Conservation (phyloP, 176 grass and related monocot species). For the Hsuehochloa calcarea region DNA sequence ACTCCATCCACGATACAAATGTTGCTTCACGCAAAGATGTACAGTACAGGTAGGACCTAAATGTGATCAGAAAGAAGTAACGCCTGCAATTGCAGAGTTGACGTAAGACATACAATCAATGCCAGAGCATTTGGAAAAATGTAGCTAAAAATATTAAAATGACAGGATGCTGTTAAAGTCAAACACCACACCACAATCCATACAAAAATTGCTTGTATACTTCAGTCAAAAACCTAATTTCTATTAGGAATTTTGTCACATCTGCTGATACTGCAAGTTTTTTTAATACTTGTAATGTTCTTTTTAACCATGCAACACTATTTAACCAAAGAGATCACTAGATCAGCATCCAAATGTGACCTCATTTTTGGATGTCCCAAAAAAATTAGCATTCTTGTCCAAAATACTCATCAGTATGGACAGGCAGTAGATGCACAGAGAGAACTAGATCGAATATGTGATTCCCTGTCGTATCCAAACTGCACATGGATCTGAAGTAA, state of each 20-base stretch:
- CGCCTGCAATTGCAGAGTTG: conserved; percentile 55
- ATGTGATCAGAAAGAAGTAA: conserved; percentile 94
- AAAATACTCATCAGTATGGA: background rate
- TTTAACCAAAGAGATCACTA: background rate
- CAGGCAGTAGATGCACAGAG: background rate
- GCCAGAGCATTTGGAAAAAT: background rate
- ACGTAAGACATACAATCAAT: conserved; percentile 8
- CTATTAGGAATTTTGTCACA: background rate
- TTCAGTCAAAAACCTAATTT: background rate
- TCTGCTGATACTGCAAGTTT: background rate
- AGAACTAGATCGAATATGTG: background rate
- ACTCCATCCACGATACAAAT: conserved; percentile 89
- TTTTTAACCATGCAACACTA: conserved; percentile 16
- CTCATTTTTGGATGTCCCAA: background rate
- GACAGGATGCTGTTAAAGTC: background rate
- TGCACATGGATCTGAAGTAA: conserved; percentile 20
- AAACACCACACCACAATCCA: background rate
- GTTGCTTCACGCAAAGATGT: conserved; percentile 46
- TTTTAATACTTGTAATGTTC: background rate
- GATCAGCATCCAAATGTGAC: background rate
- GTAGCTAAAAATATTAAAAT: conserved; percentile 10
- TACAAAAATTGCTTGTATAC: background rate
- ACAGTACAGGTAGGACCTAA: conserved; percentile 83
- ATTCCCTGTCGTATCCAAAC: background rate
- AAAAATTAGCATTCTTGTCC: background rate